A percentile compares a stretch with the other conserved stretches of the same genome.
These are phyloP conservation scores for Cercospora sojina DNA, from an alignment of 2,329 filamentous ascomycete species.

Conservation along the genomic window DNA sequence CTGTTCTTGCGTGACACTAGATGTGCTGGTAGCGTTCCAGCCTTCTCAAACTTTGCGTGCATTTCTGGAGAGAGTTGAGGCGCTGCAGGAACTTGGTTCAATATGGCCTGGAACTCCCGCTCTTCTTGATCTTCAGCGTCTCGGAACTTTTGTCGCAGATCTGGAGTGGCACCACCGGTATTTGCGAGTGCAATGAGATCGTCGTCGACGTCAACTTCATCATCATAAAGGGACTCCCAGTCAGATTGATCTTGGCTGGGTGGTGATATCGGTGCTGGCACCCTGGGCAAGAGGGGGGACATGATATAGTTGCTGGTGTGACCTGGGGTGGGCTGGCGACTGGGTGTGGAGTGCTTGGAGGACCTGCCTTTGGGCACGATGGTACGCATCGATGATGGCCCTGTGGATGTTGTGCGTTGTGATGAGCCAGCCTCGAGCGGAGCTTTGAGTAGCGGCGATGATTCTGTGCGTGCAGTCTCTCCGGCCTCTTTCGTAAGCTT, in stretches of 20 bases:
- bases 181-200: constrained; percentile 15
- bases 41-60: neutral
- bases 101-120: neutral
- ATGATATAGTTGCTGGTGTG: neutral
- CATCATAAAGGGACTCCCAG: constrained; percentile 9
- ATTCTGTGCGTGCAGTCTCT: neutral
- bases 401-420: neutral
- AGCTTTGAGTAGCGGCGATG: neutral
- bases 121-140: neutral
- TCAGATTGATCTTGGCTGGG: constrained; percentile 1
- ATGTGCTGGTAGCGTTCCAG: neutral
- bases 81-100: neutral
- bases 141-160: neutral
- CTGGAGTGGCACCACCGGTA: constrained; percentile 2
- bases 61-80: constrained; percentile 4
- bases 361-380: neutral
- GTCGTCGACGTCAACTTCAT: constrained; percentile 11
- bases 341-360: neutral
- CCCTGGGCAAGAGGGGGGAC: neutral
- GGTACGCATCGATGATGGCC: neutral
- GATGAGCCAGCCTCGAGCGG: neutral
- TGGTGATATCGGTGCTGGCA: neutral
- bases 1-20: neutral
- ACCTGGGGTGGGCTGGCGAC: neutral
- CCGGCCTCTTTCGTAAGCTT: neutral